These are phyloP conservation scores for Trifolium repens DNA, from an alignment of 306 rosid genomes.

Conservation along the genomic window DNA sequence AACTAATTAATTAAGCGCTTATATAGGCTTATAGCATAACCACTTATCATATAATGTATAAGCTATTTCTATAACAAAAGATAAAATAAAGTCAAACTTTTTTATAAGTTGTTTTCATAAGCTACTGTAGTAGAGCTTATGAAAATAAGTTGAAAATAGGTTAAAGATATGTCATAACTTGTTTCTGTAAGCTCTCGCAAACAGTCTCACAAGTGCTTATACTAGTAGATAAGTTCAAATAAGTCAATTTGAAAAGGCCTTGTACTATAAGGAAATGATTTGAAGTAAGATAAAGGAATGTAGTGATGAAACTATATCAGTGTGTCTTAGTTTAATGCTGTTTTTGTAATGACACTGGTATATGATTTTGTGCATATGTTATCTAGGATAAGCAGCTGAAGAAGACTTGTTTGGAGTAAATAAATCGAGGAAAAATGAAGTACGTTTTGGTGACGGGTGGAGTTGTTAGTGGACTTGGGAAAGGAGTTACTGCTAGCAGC, in stretches of 20 bases:
- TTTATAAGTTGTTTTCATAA: not conserved
- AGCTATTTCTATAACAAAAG: not conserved
- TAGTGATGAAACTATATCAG: not conserved
- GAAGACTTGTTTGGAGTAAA: not conserved
- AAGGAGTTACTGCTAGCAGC: constrained; percentile 90
- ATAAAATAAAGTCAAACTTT: not conserved
- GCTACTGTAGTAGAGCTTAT: not conserved
- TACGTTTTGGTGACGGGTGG: constrained; percentile 92
- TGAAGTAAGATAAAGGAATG: too few species aligned
- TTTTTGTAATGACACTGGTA: constrained; percentile 22
- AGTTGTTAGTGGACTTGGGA: constrained; percentile 90
- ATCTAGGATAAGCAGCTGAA: constrained; percentile 1
- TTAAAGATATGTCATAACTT: not conserved
- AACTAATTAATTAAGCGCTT: not conserved
- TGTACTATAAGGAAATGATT: not conserved
- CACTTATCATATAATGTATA: not conserved
- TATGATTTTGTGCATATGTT: constrained; percentile 26
- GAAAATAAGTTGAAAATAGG: not conserved
- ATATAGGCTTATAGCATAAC: not conserved
- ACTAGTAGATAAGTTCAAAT: not conserved
- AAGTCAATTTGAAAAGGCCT: not conserved
- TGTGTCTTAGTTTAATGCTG: constrained; percentile 12
- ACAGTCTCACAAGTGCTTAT: not conserved
- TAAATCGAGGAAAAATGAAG: constrained; percentile 57
- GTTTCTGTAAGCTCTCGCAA: not conserved